These are phyloP conservation scores for Isabelozyma heimii DNA, from an alignment of 805 yeast species.

Conservation along the genomic window DNA sequence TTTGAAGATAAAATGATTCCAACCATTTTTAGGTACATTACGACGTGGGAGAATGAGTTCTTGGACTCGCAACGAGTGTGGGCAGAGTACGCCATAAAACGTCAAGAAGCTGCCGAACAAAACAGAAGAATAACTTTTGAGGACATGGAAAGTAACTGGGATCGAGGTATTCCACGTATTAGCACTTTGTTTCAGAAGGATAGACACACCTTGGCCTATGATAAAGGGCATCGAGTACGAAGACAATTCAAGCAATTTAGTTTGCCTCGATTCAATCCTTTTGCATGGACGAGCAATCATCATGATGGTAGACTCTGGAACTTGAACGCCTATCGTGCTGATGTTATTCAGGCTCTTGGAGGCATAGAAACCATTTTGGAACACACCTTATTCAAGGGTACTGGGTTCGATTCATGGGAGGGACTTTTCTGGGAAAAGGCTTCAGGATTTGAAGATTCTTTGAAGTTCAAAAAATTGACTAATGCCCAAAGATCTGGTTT, in stretches of 20 bases:
- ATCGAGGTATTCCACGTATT: slow-evolving; percentile 93
- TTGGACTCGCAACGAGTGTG: slow-evolving; percentile 93
- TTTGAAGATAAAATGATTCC: slow-evolving; percentile 83
- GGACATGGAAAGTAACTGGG: slow-evolving; percentile 94
- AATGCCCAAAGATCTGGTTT: slow-evolving; percentile 97
- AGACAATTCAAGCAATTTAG: slow-evolving; percentile 74
- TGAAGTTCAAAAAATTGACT: slow-evolving; percentile 91
- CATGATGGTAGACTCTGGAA: slow-evolving; percentile 98
- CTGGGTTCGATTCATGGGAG: slow-evolving; percentile 98
- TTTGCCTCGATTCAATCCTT: slow-evolving; percentile 74
- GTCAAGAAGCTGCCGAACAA: slow-evolving; percentile 82
- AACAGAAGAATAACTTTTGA: slow-evolving; percentile 86
- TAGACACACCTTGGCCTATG: slow-evolving; percentile 90
- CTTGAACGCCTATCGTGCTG: slow-evolving; percentile 86
- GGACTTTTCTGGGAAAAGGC: slow-evolving; percentile 98
- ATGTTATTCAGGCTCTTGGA: slow-evolving; percentile 95
- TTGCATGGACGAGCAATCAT: slow-evolving; percentile 93
- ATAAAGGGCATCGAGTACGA: slow-evolving; percentile 87
- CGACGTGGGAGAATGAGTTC: slow-evolving; percentile 97
- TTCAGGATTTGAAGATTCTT: slow-evolving; percentile 93
- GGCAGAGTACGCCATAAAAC: slow-evolving; percentile 92
- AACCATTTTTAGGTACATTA: slow-evolving; percentile 85
- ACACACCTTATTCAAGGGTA: slow-evolving; percentile 92
- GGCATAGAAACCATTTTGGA: slow-evolving; percentile 95
- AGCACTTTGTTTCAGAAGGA: slow-evolving; percentile 94